Conservation (phyloP, 2,329 filamentous ascomycete species). For the Pseudophaeomoniella oleicola region DNA sequence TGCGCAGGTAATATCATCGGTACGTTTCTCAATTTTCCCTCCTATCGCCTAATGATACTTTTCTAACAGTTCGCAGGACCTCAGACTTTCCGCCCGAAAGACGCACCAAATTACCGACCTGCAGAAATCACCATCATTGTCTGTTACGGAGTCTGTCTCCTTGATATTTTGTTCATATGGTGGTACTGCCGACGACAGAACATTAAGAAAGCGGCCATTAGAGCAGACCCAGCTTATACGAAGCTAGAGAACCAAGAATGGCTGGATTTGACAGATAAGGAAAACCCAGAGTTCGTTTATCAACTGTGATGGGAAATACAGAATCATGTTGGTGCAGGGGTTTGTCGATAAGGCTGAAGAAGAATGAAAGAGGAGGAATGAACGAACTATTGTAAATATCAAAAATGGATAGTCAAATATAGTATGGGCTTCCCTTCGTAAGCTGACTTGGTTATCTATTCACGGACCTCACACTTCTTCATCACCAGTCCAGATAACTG, state of each 20-base stretch:
- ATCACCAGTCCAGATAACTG: too few species aligned
- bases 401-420: too few species aligned
- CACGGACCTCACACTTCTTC: too few species aligned
- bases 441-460: too few species aligned
- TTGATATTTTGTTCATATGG: conserved; percentile 47
- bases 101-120: conserved; percentile 45
- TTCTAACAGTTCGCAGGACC: conserved; percentile 23
- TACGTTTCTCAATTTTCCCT: conserved; percentile 12
- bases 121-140: conserved; percentile 51
- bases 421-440: too few species aligned
- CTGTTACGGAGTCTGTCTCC: conserved; percentile 35
- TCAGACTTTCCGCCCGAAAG: conserved; percentile 40
- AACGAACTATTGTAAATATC: too few species aligned
- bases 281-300: conserved; percentile 53
- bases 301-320: conserved; percentile 30
- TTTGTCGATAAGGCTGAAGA: too few species aligned
- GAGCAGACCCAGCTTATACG: conserved; percentile 40
- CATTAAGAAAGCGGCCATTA: conserved; percentile 37
- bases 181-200: conserved; percentile 48
- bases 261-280: conserved; percentile 50
- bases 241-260: conserved; percentile 52
- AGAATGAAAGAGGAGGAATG: too few species aligned
- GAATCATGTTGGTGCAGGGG: too few species aligned
- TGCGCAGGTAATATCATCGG: conserved; percentile 43
- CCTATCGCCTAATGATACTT: conserved; percentile 1